Conservation (phyloP, 768 basidiomycete genomes). For the Serendipita indica region DNA sequence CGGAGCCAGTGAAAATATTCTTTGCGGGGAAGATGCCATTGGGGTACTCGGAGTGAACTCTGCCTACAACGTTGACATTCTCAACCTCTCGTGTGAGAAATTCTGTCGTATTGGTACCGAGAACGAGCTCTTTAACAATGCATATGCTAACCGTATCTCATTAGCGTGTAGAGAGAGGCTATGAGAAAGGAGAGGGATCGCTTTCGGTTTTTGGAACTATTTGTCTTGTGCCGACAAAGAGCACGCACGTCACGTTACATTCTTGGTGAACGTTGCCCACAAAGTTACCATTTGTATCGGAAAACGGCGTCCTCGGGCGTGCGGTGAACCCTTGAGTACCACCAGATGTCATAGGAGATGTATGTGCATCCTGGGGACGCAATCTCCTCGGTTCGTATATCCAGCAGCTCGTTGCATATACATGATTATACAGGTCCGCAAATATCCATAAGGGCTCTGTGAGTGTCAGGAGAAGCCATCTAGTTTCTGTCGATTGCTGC, state of each 20-base stretch:
- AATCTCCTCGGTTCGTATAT: too few relatives aligned
- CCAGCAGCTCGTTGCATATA: too few relatives aligned
- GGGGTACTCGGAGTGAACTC: not conserved
- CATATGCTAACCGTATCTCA: constrained; percentile 28
- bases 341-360: constrained; percentile 69
- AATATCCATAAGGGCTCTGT: too few relatives aligned
- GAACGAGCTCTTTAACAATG: constrained; percentile 51
- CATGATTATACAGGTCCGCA: too few relatives aligned
- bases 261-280: constrained; percentile 65
- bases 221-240: constrained; percentile 28
- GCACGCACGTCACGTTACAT: constrained; percentile 38
- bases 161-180: not conserved
- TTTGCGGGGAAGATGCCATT: not conserved
- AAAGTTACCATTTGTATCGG: constrained; percentile 39
- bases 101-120: constrained; percentile 47
- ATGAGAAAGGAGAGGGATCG: constrained; percentile 21
- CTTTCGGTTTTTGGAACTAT: too few relatives aligned
- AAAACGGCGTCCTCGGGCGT: constrained; percentile 54
- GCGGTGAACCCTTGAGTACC: constrained; percentile 61
- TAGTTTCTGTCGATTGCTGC: too few relatives aligned
- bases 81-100: constrained; percentile 30
- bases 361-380: too few relatives aligned
- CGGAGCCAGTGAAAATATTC: not conserved
- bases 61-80: not conserved
- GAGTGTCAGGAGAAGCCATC: too few relatives aligned